Evolutionary conservation across 257 asterid species (phyloP).

Genomic region (Lycium barbarum): DNA sequence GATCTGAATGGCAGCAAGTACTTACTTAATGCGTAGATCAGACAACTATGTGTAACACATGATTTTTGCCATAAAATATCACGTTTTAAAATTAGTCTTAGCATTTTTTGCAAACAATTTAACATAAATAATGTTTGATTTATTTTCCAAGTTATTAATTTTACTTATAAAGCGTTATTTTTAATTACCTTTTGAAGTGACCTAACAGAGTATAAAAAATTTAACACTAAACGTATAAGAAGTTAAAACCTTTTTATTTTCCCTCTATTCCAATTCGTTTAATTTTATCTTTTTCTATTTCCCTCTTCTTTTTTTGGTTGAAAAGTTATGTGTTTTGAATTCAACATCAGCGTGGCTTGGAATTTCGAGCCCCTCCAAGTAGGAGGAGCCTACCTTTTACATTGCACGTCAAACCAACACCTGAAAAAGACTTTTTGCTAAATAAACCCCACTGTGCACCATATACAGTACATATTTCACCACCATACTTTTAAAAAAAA

Average conservation of each 20-base stretch:
- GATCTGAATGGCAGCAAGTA: conserved; percentile 47
- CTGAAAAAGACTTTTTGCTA: background rate
- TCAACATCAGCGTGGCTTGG: background rate
- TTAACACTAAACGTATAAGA: background rate
- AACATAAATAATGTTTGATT: too few species aligned
- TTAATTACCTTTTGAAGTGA: background rate
- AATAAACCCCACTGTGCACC: background rate
- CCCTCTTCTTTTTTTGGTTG: too few species aligned
- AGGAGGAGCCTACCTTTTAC: background rate
- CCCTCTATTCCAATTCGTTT: background rate
- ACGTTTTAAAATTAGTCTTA: too few species aligned
- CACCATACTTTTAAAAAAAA: background rate
- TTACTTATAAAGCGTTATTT: too few species aligned
- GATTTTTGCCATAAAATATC: conserved; percentile 29
- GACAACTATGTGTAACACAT: conserved; percentile 1
- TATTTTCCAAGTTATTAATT: too few species aligned
- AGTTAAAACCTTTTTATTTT: background rate
- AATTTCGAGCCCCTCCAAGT: background rate
- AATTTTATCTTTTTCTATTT: background rate
- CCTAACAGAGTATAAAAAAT: background rate
- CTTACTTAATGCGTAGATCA: conserved; percentile 25
- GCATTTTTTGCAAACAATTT: too few species aligned
- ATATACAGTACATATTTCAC: background rate
- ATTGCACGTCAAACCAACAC: background rate
- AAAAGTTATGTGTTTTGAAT: background rate